phyloP scores from a whole-genome alignment of 2,329 filamentous ascomycete genomes.

The Cladobotryum protrusum region DNA sequence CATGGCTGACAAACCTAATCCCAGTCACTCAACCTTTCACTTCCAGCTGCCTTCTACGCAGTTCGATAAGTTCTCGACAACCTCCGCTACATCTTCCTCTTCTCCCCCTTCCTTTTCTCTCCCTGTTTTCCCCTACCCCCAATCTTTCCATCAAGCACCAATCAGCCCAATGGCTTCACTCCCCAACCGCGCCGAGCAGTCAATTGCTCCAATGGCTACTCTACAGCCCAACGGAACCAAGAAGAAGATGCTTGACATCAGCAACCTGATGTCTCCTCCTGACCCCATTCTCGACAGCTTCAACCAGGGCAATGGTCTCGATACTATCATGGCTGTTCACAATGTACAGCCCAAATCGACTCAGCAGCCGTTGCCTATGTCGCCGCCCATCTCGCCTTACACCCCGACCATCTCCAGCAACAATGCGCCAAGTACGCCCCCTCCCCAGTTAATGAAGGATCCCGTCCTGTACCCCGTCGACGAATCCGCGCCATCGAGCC shows the following conservation, averaged over 20 bases:
- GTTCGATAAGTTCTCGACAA: constrained; percentile 24
- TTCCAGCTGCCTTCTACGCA: constrained; percentile 23
- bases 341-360: constrained; percentile 22
- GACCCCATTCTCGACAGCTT: constrained; percentile 52
- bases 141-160: constrained; percentile 12
- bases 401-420: constrained; percentile 33
- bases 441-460: constrained; percentile 36
- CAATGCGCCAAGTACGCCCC: constrained; percentile 23
- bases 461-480: constrained; percentile 52
- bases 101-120: constrained; percentile 13
- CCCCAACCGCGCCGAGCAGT: constrained; percentile 16
- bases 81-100: constrained; percentile 7
- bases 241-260: constrained; percentile 43
- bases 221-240: constrained; percentile 23
- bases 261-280: constrained; percentile 57
- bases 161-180: constrained; percentile 22
- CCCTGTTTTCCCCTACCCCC: constrained; percentile 11
- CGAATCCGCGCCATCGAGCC: constrained; percentile 33
- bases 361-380: constrained; percentile 39
- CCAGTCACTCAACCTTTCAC: constrained; percentile 12
- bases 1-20: constrained; percentile 33
- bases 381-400: constrained; percentile 51
- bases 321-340: constrained; percentile 1
- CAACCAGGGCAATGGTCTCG: constrained; percentile 15
- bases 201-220: constrained; percentile 22